phyloP scores from a whole-genome alignment of 805 yeast genomes.

The Myxozyma vanderwaltii region DNA sequence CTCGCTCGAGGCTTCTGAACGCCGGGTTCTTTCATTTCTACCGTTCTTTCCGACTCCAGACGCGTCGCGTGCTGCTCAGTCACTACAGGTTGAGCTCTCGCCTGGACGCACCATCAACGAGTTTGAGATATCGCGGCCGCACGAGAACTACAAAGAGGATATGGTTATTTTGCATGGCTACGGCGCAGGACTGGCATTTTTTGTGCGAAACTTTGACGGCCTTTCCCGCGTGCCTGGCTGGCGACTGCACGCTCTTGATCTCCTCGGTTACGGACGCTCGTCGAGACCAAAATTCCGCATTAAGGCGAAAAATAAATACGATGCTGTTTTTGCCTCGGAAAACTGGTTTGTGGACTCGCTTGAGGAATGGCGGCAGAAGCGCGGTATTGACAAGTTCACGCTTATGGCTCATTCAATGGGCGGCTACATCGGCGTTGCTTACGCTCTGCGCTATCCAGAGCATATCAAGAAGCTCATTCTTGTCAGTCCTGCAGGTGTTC shows the following conservation, averaged over 20 bases:
- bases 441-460: slow-evolving; percentile 62
- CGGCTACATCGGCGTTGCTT: slow-evolving; percentile 73
- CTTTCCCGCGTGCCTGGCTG: slow-evolving; percentile 51
- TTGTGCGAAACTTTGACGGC: slow-evolving; percentile 65
- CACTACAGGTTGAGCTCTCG: slow-evolving; percentile 58
- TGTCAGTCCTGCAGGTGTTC: slow-evolving; percentile 89
- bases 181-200: slow-evolving; percentile 88
- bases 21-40: slow-evolving; percentile 55
- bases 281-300: slow-evolving; percentile 67
- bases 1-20: slow-evolving; percentile 47
- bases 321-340: slow-evolving; percentile 55
- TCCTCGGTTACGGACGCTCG: slow-evolving; percentile 88
- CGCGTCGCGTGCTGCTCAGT: slow-evolving; percentile 38
- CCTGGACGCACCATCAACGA: slow-evolving; percentile 67
- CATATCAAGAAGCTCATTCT: slow-evolving; percentile 69
- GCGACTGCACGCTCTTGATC: slow-evolving; percentile 82
- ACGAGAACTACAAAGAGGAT: slow-evolving; percentile 46
- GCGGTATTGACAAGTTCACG: slow-evolving; percentile 55
- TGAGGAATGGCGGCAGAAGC: slow-evolving; percentile 59
- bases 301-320: slow-evolving; percentile 38
- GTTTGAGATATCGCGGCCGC: slow-evolving; percentile 52
- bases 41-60: slow-evolving; percentile 49
- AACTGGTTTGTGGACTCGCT: slow-evolving; percentile 66
- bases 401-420: slow-evolving; percentile 91
- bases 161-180: slow-evolving; percentile 86